Conservation (phyloP, 257 asterid genomes). For the Nicotiana attenuata region DNA sequence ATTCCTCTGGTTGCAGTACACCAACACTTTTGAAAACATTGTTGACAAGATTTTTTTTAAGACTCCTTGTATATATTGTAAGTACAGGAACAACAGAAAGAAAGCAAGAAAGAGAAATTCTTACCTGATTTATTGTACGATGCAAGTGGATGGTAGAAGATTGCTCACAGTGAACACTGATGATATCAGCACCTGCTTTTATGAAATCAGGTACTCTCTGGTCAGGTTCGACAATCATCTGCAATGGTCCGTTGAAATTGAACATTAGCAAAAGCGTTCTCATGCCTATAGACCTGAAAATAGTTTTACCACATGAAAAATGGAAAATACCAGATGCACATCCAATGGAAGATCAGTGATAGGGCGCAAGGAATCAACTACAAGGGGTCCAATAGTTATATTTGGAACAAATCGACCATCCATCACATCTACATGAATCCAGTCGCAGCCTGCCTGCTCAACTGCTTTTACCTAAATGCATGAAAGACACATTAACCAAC, state of each 20-base stretch:
- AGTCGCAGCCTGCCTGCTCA: constrained; percentile 96
- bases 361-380: constrained; percentile 92
- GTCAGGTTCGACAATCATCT: constrained; percentile 99
- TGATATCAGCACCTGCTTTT: constrained; percentile 98
- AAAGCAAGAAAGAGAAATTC: constrained; percentile 5
- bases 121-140: constrained; percentile 85
- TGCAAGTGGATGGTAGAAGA: constrained; percentile 98
- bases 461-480: constrained; percentile 84
- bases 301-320: constrained; percentile 12
- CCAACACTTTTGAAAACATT: background rate
- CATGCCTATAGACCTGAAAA: constrained; percentile 11
- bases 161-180: constrained; percentile 96
- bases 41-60: background rate
- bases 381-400: constrained; percentile 93
- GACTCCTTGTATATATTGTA: background rate
- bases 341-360: constrained; percentile 96
- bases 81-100: background rate
- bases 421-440: constrained; percentile 99
- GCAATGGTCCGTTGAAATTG: constrained; percentile 29
- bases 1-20: background rate
- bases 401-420: constrained; percentile 98
- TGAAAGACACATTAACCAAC: constrained; percentile 5
- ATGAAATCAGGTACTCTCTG: constrained; percentile 94
- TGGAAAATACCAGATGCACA: constrained; percentile 80
- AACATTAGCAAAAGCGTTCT: constrained; percentile 21